A percentile compares a stretch with the other conserved stretches of the same genome.
phyloP scores from a whole-genome alignment of 2,329 filamentous ascomycete species.

The Diplodia seriata region DNA sequence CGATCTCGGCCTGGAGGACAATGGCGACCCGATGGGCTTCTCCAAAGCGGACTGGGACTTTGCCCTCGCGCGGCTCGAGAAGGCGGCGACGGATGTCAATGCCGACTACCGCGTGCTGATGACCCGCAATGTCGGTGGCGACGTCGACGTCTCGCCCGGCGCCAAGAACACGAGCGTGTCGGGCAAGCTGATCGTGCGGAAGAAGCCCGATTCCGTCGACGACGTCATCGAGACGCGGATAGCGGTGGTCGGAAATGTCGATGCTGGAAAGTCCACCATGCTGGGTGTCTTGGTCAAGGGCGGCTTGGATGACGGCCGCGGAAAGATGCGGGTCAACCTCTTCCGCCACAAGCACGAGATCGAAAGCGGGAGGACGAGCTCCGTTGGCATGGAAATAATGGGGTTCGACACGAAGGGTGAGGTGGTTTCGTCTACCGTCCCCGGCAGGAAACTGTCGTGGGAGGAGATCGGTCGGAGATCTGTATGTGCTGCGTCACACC shows the following conservation, averaged over 20 bases:
- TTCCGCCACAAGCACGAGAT: slow-evolving; percentile 99
- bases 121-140: slow-evolving; percentile 87
- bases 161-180: slow-evolving; percentile 75
- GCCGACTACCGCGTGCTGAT: slow-evolving; percentile 83
- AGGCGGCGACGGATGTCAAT: slow-evolving; percentile 68
- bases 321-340: slow-evolving; percentile 90
- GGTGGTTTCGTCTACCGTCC: slow-evolving; percentile 79
- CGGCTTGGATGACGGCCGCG: slow-evolving; percentile 90
- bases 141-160: slow-evolving; percentile 72
- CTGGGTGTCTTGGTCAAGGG: slow-evolving; percentile 95
- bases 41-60: slow-evolving; percentile 75
- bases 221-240: slow-evolving; percentile 95
- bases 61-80: slow-evolving; percentile 70
- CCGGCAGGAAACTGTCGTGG: slow-evolving; percentile 90
- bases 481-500: slow-evolving; percentile 46
- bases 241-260: slow-evolving; percentile 96
- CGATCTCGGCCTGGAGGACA: slow-evolving; percentile 90
- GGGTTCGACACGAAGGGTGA: slow-evolving; percentile 89
- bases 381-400: slow-evolving; percentile 98
- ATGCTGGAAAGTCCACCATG: slow-evolving; percentile 96
- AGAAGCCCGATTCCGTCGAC: slow-evolving; percentile 75
- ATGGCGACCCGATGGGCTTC: slow-evolving; percentile 82
- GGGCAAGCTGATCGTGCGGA: slow-evolving; percentile 86
- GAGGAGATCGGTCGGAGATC: slow-evolving; percentile 96
- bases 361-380: slow-evolving; percentile 92